Base-by-base conservation (phyloP, 2,329 filamentous ascomycete species). In the Talaromyces albobiverticillius region DNA sequence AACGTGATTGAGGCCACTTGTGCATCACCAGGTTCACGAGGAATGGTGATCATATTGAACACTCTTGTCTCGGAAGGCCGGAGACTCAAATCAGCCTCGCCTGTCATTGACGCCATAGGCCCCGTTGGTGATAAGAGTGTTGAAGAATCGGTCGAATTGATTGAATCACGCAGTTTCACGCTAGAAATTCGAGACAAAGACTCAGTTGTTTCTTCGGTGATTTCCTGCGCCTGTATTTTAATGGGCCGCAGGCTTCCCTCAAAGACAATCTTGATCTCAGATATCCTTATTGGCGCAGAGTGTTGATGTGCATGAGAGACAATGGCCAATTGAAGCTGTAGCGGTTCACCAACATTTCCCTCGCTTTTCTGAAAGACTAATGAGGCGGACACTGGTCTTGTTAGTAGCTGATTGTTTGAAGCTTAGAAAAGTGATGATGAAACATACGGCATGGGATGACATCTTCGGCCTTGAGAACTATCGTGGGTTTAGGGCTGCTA, bases 11-110 rank as follows among this genome's bases (percentile, higher is more conserved):
- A 84, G 4, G 81, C 78, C 3, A 89, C 84, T 46, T 80, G 83
- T 1, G 87, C 85, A 53, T 89, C 82, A n/a, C 90, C 91, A 2
- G 91, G 84, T 70, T 96, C 92, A 55, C 90, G 84, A 14, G 96
- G 80, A 2, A 86, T 82, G 55, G 90, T 82, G 8, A 80, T 81
- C 62, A 96, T 79, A 61, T 88, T 83, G 58, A 89, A 87, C 1
- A 92, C 82, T 51, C 82, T 84, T 8, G 80, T 87, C 57, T 88
- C 82, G 0, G 84, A 85, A 13, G 90, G 82, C 10, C 72, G 69
- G 41, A 96, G 71, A 0, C 79, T 83, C 52, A 96, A 71, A 67
- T 92, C 78, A 8, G 82, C 80, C 10, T 72, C 64, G 1, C 87
- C 87, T 36, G 72, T 68, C 51, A 86, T 73, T n/a, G 71, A 69